A percentile compares a stretch with the other conserved stretches of the same genome.
These are phyloP conservation scores for Entomophthora muscae DNA, from an alignment of 371 early-diverging fungal species.

Conservation along the genomic window DNA sequence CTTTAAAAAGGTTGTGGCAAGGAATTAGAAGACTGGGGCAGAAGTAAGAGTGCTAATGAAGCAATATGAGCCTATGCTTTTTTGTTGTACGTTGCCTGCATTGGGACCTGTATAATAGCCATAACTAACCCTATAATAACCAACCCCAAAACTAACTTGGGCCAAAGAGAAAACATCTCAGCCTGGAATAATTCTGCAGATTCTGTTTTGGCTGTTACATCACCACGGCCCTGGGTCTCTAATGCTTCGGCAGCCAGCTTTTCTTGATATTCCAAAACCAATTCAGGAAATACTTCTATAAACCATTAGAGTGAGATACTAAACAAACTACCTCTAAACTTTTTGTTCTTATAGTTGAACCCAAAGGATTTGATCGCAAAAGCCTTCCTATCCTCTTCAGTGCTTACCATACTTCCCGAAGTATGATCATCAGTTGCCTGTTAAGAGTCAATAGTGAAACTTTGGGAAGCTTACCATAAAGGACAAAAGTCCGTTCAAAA, in stretches of 20 bases:
- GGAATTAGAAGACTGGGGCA: background rate
- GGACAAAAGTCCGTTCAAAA: slow-evolving; percentile 80
- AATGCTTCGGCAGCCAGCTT: background rate
- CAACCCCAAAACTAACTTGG: background rate
- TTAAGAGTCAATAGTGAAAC: background rate
- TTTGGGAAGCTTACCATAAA: slow-evolving; percentile 63
- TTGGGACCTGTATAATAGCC: background rate
- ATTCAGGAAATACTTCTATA: background rate
- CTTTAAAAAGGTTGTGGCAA: background rate
- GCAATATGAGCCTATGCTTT: background rate
- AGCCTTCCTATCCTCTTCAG: background rate
- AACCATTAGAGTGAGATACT: background rate
- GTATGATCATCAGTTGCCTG: background rate
- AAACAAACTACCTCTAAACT: background rate
- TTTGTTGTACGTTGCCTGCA: background rate
- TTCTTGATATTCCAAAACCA: background rate
- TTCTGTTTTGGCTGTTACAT: background rate
- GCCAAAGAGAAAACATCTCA: background rate
- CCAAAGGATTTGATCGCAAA: background rate
- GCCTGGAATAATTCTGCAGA: background rate
- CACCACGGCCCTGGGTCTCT: background rate
- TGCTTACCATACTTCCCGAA: background rate
- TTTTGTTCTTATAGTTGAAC: background rate
- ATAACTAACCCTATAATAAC: background rate
- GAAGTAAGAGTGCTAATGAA: background rate